Evolutionary conservation across 257 asterid species (phyloP).

Genomic region (Nicotiana tomentosiformis): DNA sequence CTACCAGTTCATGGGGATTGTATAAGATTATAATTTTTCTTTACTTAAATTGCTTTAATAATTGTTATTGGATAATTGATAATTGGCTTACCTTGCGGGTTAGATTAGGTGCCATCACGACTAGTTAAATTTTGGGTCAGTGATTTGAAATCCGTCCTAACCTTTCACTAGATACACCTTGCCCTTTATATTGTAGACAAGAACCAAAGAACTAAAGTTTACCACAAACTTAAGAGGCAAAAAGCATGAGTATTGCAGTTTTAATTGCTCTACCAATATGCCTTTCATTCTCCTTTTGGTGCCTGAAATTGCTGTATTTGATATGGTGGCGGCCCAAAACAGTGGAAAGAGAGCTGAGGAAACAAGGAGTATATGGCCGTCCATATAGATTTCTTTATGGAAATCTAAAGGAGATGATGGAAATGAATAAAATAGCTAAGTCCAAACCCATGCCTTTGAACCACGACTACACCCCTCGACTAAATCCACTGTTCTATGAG

Average conservation of each 20-base stretch:
- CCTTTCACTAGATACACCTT: not conserved
- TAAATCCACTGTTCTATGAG: constrained; percentile 15
- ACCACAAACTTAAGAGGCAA: not conserved
- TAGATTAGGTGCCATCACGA: too few species aligned
- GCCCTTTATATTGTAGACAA: not conserved
- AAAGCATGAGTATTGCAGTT: not conserved
- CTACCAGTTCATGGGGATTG: too few species aligned
- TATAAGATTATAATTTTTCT: too few species aligned
- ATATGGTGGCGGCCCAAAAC: constrained; percentile 29
- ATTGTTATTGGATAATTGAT: too few species aligned
- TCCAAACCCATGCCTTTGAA: constrained; percentile 25
- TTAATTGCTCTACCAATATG: not conserved
- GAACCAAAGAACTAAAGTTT: not conserved
- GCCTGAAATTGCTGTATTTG: not conserved
- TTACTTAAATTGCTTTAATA: too few species aligned
- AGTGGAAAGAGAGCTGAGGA: constrained; percentile 12
- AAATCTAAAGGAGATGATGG: constrained; percentile 7
- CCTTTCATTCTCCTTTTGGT: not conserved
- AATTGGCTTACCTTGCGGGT: too few species aligned
- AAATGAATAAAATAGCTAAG: constrained; percentile 14
- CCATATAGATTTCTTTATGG: constrained; percentile 26
- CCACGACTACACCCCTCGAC: constrained; percentile 18
- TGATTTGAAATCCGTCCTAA: not conserved
- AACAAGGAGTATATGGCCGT: constrained; percentile 20
- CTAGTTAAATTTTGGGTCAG: too few species aligned